These are phyloP conservation scores for Xylaria sp. DNA, from an alignment of 2,329 filamentous ascomycete genomes.

Conservation along the genomic window DNA sequence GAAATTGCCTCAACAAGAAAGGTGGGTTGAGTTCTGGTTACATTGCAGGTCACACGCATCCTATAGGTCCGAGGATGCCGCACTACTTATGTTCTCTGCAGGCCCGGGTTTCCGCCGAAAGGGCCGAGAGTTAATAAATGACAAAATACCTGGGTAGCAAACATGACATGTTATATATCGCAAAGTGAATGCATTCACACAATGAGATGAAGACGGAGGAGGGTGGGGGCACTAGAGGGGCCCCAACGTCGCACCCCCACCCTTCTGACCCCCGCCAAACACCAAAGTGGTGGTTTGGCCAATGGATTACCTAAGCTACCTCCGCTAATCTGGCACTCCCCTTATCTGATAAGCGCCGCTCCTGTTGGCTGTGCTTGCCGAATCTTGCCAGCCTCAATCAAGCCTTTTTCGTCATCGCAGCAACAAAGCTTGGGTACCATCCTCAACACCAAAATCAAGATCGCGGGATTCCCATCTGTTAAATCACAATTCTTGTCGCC, in stretches of 20 bases:
- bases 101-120: slow-evolving; percentile 26
- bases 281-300: too few species aligned
- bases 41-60: background rate
- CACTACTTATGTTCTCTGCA: background rate
- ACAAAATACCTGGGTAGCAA: too few species aligned
- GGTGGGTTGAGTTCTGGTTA: background rate
- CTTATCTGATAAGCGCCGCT: slow-evolving; percentile 23
- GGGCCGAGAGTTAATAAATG: slow-evolving; percentile 20
- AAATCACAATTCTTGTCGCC: background rate
- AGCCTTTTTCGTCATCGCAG: slow-evolving; percentile 13
- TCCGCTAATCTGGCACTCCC: too few species aligned
- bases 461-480: background rate
- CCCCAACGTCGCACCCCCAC: too few species aligned
- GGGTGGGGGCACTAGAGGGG: too few species aligned
- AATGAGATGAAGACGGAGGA: background rate
- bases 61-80: slow-evolving; percentile 13
- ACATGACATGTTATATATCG: background rate
- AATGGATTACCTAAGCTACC: too few species aligned
- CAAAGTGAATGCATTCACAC: background rate
- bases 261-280: too few species aligned
- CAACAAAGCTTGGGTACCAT: background rate
- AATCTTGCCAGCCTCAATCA: background rate
- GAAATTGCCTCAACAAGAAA: slow-evolving; percentile 22
- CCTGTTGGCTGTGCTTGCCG: too few species aligned
- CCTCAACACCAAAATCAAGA: slow-evolving; percentile 4